Percentiles rank a stretch among this genome's conserved stretches.
Evolutionary conservation across 2,329 filamentous ascomycete genomes (phyloP).

Genomic region (Colletotrichum sp.): DNA sequence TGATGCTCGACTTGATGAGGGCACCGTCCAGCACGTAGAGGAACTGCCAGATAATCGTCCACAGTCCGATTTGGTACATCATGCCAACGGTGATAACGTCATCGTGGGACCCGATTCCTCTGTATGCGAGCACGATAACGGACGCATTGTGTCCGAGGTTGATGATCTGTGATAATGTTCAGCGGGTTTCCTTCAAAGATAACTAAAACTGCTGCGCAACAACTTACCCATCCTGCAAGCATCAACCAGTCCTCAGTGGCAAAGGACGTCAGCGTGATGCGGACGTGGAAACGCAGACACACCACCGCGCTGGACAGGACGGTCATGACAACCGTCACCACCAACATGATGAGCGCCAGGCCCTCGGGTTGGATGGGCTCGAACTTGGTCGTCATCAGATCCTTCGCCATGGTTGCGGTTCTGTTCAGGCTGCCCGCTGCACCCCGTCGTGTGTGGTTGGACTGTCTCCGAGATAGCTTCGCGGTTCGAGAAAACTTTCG

Average conservation of each 20-base stretch:
- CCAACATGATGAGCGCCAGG: neutral
- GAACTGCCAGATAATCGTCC: slow-evolving; percentile 20
- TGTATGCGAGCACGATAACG: neutral
- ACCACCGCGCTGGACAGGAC: neutral
- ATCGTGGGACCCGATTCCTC: neutral
- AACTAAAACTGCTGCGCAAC: no score
- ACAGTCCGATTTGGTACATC: neutral
- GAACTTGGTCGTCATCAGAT: neutral
- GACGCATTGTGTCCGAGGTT: neutral
- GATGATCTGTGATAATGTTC: neutral
- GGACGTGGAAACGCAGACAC: neutral
- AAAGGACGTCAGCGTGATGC: neutral
- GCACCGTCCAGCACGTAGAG: neutral
- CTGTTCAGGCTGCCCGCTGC: neutral
- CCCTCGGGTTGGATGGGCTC: neutral
- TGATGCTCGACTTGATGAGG: neutral
- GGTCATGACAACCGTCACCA: neutral
- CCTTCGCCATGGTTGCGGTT: neutral
- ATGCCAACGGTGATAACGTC: neutral
- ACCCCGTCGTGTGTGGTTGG: neutral
- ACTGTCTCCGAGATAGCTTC: neutral
- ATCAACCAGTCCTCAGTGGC: neutral
- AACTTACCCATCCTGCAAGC: neutral
- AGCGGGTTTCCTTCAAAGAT: no score
- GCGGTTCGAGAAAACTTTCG: neutral